A percentile compares a stretch with the other conserved stretches of the same genome.
phyloP scores from a whole-genome alignment of 2,329 filamentous ascomycete genomes.

The Arthrobotrys megalospora region DNA sequence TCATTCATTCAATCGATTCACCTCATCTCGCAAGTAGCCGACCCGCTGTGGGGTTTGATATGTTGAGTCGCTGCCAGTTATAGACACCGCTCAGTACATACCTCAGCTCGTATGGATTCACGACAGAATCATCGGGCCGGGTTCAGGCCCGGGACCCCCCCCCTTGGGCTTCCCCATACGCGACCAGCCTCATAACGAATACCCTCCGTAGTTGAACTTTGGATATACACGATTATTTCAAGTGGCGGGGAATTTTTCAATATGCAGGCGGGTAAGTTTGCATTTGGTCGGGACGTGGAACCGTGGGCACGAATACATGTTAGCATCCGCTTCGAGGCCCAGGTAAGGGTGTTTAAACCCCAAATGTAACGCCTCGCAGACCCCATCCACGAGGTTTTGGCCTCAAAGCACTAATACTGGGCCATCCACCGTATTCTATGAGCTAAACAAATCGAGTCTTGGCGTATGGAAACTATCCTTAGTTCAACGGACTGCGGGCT shows the following conservation, averaged over 20 bases:
- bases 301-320: background rate
- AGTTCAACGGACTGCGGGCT: slow-evolving; percentile 1
- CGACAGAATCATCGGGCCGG: too few species aligned
- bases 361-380: background rate
- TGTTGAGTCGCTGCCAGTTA: background rate
- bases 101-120: too few species aligned
- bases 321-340: background rate
- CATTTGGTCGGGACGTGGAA: background rate
- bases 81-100: background rate
- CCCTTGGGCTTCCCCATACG: too few species aligned
- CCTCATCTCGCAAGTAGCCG: slow-evolving; percentile 2
- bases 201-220: background rate
- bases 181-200: background rate
- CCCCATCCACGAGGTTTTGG: slow-evolving; percentile 9
- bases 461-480: slow-evolving; percentile 2
- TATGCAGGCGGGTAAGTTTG: background rate
- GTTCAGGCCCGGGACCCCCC: background rate
- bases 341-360: background rate
- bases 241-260: background rate
- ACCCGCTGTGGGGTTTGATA: slow-evolving; percentile 25
- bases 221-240: background rate
- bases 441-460: background rate
- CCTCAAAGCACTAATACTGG: background rate
- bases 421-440: too few species aligned
- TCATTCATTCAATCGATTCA: background rate